Percentiles rank a stretch among this genome's conserved stretches.
Conservation (phyloP, 352 stramenopile species). For the Globisporangium lucens region DNA sequence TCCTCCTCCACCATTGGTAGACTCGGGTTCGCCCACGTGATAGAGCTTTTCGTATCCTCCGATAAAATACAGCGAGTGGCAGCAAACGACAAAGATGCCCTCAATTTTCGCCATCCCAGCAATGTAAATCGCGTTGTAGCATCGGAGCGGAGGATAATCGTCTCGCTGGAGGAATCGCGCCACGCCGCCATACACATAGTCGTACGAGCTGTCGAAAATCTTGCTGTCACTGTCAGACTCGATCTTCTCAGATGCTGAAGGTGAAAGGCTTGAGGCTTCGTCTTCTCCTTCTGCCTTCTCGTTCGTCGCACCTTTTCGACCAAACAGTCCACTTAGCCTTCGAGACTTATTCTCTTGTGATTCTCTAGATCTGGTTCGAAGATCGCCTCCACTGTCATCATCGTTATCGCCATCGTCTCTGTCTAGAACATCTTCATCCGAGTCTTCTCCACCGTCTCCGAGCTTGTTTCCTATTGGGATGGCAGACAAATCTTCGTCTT, state of each 20-base stretch:
- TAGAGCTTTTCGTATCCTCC: slow-evolving; percentile 56
- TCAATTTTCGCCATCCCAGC: slow-evolving; percentile 52
- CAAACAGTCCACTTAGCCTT: not conserved
- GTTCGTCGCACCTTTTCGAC: not conserved
- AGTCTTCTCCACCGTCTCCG: slow-evolving; percentile 23
- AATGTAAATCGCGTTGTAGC: slow-evolving; percentile 59
- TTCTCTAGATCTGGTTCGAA: not conserved
- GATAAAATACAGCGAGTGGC: slow-evolving; percentile 63
- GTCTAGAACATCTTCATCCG: slow-evolving; percentile 33
- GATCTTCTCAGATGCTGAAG: slow-evolving; percentile 15
- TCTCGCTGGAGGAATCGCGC: slow-evolving; percentile 60
- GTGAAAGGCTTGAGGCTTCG: slow-evolving; percentile 9
- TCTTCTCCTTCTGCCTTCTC: slow-evolving; percentile 1
- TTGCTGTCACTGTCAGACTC: slow-evolving; percentile 19
- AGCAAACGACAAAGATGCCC: slow-evolving; percentile 57
- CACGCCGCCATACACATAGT: slow-evolving; percentile 54
- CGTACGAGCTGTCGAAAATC: slow-evolving; percentile 44
- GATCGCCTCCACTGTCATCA: not conserved
- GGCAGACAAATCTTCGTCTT: slow-evolving; percentile 22
- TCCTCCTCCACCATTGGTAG: slow-evolving; percentile 3
- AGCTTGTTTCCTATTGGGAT: not conserved
- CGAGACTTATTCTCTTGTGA: slow-evolving; percentile 2
- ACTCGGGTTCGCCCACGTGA: slow-evolving; percentile 16
- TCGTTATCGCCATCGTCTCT: slow-evolving; percentile 15
- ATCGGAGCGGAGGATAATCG: slow-evolving; percentile 57